Conservation (phyloP, 306 rosid species). For the Castanea crenata region DNA sequence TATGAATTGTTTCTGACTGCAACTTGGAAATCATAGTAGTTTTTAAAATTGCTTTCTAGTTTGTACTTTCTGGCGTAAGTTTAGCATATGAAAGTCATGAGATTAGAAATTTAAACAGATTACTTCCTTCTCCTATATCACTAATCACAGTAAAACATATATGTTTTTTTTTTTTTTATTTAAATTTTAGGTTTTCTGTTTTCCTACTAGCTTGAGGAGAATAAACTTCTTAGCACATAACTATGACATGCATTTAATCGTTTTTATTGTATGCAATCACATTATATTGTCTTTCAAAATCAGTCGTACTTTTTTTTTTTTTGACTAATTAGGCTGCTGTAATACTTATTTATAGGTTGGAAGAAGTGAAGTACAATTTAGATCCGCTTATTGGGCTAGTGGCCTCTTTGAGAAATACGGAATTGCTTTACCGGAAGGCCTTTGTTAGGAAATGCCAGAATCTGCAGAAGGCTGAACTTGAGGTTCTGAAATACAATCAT, state of each 20-base stretch:
- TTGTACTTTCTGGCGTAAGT: neutral
- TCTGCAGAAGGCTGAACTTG: conserved; percentile 77
- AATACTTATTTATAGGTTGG: conserved; percentile 44
- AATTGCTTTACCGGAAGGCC: conserved; percentile 54
- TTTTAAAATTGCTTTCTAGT: neutral
- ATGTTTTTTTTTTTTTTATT: too few relatives aligned
- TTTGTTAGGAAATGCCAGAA: conserved; percentile 69
- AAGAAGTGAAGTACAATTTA: conserved; percentile 45
- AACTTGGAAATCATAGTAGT: neutral
- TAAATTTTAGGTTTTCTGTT: too few relatives aligned
- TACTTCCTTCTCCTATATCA: too few relatives aligned
- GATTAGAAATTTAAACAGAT: neutral
- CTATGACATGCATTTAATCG: neutral
- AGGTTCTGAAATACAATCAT: conserved; percentile 37
- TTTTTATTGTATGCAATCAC: neutral
- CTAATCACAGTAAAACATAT: too few relatives aligned
- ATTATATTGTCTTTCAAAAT: neutral
- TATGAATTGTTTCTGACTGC: neutral
- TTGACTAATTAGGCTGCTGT: conserved; percentile 8
- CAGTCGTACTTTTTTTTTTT: neutral
- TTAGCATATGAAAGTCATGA: neutral
- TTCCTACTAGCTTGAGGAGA: too few relatives aligned
- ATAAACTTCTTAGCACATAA: too few relatives aligned
- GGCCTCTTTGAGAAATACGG: conserved; percentile 41
- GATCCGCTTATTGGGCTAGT: conserved; percentile 30